Evolutionary conservation across 129 eudicot genomes (phyloP).

Genomic region (Centaurea solstitialis): DNA sequence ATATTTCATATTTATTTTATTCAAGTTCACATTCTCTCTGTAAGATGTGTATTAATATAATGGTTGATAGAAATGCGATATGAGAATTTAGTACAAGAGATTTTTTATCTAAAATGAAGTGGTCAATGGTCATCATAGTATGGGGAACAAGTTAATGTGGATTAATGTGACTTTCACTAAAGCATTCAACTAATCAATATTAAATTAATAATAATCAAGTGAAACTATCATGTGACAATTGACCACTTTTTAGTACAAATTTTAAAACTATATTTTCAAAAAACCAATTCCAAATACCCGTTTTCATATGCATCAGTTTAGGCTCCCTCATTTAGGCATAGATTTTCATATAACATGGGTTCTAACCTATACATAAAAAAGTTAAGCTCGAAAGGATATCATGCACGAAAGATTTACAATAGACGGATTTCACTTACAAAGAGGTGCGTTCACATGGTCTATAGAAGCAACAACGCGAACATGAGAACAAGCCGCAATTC

Average conservation of each 20-base stretch:
- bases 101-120: background rate
- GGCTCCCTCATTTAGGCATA: background rate
- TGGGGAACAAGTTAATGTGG: background rate
- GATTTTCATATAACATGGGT: background rate
- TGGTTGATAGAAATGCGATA: too few relatives aligned
- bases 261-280: background rate
- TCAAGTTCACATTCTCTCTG: too few relatives aligned
- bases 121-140: background rate
- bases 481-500: conserved; percentile 87
- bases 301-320: background rate
- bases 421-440: conserved; percentile 54
- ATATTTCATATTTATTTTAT: too few relatives aligned
- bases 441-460: conserved; percentile 91
- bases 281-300: background rate
- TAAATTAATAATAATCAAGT: background rate
- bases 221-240: conserved; percentile 6
- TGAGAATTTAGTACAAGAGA: too few relatives aligned
- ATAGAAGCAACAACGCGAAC: conserved; percentile 80
- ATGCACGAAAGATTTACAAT: background rate
- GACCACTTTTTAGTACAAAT: background rate
- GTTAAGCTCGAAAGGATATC: background rate
- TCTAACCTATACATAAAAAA: background rate
- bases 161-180: background rate
- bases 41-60: too few relatives aligned
- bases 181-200: background rate